Percentiles rank a stretch among this genome's conserved stretches.
Evolutionary conservation across 768 basidiomycete species (phyloP).

Genomic region (Naematelia encephala): DNA sequence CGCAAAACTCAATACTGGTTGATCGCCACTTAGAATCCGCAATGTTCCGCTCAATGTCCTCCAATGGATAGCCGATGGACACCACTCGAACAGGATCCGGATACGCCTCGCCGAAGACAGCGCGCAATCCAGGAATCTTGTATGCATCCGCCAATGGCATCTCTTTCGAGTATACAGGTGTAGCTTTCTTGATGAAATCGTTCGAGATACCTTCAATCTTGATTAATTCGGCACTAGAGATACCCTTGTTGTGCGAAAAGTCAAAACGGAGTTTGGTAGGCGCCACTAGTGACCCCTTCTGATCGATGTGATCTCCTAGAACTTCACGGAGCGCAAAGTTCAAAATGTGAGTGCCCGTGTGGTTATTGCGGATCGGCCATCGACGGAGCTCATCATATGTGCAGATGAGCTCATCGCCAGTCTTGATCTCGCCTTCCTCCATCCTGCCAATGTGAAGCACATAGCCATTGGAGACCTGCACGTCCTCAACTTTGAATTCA

Average conservation of each 20-base stretch:
- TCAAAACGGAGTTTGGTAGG: conserved; percentile 95
- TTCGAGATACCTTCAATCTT: conserved; percentile 79
- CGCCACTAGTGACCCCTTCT: conserved; percentile 95
- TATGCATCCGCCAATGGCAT: conserved; percentile 71
- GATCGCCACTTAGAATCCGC: conserved; percentile 84
- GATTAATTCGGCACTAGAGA: conserved; percentile 68
- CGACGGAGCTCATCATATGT: conserved; percentile 95
- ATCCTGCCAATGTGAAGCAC: conserved; percentile 86
- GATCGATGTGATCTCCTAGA: conserved; percentile 95
- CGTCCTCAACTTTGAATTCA: conserved; percentile 90
- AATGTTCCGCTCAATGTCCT: conserved; percentile 79
- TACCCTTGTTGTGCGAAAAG: conserved; percentile 91
- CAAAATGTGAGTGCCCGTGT: conserved; percentile 97
- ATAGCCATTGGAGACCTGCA: conserved; percentile 92
- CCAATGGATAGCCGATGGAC: conserved; percentile 77
- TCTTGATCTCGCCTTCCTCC: conserved; percentile 76
- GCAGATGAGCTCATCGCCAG: conserved; percentile 77
- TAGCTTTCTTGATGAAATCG: conserved; percentile 87
- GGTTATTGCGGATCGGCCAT: conserved; percentile 94
- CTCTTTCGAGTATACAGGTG: conserved; percentile 83
- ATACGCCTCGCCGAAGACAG: conserved; percentile 96
- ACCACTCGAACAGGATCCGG: conserved; percentile 97
- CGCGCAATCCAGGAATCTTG: conserved; percentile 87
- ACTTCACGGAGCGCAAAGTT: conserved; percentile 90
- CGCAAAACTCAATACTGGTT: conserved; percentile 96